A percentile compares a stretch with the other conserved stretches of the same genome.
Conservation (phyloP, 2,329 filamentous ascomycete species). For the Hymenoscyphus fructigenus region DNA sequence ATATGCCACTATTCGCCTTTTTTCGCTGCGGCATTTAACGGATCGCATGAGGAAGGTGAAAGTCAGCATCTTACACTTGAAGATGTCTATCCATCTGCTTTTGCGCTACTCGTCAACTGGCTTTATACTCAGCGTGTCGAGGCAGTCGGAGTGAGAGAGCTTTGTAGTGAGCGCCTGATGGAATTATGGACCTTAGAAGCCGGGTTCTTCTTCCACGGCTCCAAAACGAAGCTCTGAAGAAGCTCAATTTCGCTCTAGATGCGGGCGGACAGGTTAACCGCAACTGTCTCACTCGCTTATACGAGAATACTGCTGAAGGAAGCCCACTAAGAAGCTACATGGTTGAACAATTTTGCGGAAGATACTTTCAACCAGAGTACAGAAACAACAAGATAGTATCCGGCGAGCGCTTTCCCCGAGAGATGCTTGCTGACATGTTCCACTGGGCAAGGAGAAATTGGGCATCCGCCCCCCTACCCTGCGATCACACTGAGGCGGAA, state of each 20-base stretch:
- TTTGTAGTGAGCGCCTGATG: neutral
- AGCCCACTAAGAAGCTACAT: neutral
- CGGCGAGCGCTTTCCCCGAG: too few species aligned
- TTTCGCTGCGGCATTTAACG: constrained; percentile 15
- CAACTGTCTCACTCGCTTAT: neutral
- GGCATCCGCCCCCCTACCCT: too few species aligned
- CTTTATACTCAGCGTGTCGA: neutral
- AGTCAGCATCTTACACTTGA: neutral
- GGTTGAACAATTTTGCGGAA: neutral
- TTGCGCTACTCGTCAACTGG: neutral
- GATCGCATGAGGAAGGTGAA: constrained; percentile 5
- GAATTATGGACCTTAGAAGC: neutral
- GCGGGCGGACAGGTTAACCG: too few species aligned
- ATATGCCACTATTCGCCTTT: constrained; percentile 19
- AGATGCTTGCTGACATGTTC: too few species aligned
- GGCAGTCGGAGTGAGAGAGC: neutral
- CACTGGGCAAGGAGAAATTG: too few species aligned
- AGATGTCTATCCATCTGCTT: neutral
- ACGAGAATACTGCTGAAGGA: neutral
- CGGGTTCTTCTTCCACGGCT: neutral
- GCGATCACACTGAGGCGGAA: too few species aligned
- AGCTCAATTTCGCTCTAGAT: neutral
- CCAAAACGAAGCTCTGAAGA: neutral
- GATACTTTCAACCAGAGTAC: too few species aligned
- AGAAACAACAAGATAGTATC: too few species aligned